Conservation (phyloP, 768 basidiomycete genomes). For the Psilocybe azurescens region DNA sequence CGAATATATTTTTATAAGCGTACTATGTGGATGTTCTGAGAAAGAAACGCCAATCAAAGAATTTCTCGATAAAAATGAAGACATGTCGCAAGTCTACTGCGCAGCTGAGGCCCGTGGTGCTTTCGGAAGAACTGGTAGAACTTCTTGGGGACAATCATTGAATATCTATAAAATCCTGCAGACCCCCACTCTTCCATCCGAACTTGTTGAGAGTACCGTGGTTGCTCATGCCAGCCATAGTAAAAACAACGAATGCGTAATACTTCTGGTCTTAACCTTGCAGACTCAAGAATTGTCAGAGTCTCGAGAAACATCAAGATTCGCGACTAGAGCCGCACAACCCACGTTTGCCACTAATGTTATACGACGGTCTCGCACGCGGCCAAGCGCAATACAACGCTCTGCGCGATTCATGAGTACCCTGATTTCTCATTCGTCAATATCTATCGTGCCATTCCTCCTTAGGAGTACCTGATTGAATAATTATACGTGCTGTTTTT, state of each 20-base stretch:
- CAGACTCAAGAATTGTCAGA: neutral
- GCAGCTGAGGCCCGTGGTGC: neutral
- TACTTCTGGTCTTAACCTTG: too few relatives aligned
- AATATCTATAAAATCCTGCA: too few relatives aligned
- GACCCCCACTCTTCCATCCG: too few relatives aligned
- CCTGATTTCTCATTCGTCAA: neutral
- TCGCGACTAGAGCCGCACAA: neutral
- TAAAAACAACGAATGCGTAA: too few relatives aligned
- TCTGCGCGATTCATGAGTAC: neutral
- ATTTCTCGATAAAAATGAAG: neutral
- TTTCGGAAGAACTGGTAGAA: neutral
- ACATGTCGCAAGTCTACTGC: neutral
- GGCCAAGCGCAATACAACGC: neutral
- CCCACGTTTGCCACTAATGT: neutral
- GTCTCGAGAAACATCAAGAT: neutral
- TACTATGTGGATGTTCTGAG: conserved; percentile 11
- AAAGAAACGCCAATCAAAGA: conserved; percentile 8
- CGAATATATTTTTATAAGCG: conserved; percentile 9
- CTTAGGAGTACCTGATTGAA: neutral
- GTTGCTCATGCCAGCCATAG: too few relatives aligned
- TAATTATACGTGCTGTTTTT: too few relatives aligned
- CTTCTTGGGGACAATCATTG: neutral
- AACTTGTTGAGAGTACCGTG: too few relatives aligned
- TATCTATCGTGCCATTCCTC: neutral
- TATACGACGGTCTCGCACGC: neutral